Conservation (phyloP, 768 basidiomycete genomes). For the Suillus subalutaceus region DNA sequence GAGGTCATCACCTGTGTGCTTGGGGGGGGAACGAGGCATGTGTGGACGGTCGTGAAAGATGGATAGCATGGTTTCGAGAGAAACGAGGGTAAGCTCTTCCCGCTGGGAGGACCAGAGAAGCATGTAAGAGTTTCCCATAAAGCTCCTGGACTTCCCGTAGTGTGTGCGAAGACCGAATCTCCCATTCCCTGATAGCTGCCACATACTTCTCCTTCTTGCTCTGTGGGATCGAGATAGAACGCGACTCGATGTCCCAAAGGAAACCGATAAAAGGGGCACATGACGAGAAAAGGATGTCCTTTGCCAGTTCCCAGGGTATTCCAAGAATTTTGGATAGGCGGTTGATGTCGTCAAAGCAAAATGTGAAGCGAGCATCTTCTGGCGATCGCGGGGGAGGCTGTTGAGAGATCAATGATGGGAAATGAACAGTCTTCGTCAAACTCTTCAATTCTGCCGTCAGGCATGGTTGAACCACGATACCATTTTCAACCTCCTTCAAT, state of each 20-base stretch:
- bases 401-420: conserved; percentile 28
- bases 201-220: conserved; percentile 34
- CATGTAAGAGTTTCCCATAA: conserved; percentile 45
- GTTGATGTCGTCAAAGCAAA: conserved; percentile 39
- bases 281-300: conserved; percentile 28
- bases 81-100: conserved; percentile 43
- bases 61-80: conserved; percentile 40
- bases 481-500: too few relatives aligned
- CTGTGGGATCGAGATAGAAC: conserved; percentile 20
- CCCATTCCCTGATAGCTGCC: conserved; percentile 19
- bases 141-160: conserved; percentile 38
- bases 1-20: conserved; percentile 30
- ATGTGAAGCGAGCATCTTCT: conserved; percentile 25
- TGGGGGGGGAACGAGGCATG: conserved; percentile 29
- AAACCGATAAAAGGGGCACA: conserved; percentile 32
- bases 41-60: conserved; percentile 28
- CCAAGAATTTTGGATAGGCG: conserved; percentile 33
- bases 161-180: conserved; percentile 22
- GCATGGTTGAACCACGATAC: too few relatives aligned
- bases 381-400: conserved; percentile 19
- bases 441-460: too few relatives aligned
- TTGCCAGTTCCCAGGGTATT: conserved; percentile 33
- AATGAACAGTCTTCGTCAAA: conserved; percentile 30
- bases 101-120: conserved; percentile 32
- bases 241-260: conserved; percentile 22